Evolutionary conservation across 306 rosid genomes (phyloP), one percentile per base, ranked within the genome.

Genomic region (Glycine tomentella): DNA sequence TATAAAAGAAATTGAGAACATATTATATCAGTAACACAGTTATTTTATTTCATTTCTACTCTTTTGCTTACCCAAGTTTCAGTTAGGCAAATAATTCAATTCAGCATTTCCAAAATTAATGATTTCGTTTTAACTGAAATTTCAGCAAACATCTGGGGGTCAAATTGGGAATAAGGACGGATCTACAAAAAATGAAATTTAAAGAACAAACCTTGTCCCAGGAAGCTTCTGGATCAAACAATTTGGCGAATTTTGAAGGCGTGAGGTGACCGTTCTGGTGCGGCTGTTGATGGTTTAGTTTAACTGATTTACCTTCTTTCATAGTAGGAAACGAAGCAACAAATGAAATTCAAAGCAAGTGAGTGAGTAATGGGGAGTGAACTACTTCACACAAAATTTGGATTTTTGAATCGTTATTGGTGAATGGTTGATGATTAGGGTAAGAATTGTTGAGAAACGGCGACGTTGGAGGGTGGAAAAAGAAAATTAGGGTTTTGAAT

Each of bases 151-250:
- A 68, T 52, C 17, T 5, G 3, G 31, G 31, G 45, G 9, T 68
- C 45, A 46, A 67, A 57, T 5, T 20, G 74, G 77, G 20, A 17
- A 40, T 9, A 48, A 16, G 56, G 53, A 53, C 10, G 59, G 81
- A 76, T 76, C 65, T 63, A 61, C 8, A 52, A 14, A 42, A 42
- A 25, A 67, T 12, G 51, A 72, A 76, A 9, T 13, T 5, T 45
- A 8, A 65, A 75, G 85, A 4, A 15, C 52, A 36, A 79, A 96
- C 99, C 99, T 96, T 96, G 83, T 96, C 99, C 99, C 99, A 93
- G 0, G 99, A 93, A 80, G 98, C 97, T 83, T 96, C 99, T 8
- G 99, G 98, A 88, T 93, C 98, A 77, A 96, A 85, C 84, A 96
- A 83, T 88, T 92, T 96, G 63, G 98, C 93, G 82, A 93, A 88